phyloP scores from a whole-genome alignment of 2,329 filamentous ascomycete genomes.

The Scleromitrula shiraiana region DNA sequence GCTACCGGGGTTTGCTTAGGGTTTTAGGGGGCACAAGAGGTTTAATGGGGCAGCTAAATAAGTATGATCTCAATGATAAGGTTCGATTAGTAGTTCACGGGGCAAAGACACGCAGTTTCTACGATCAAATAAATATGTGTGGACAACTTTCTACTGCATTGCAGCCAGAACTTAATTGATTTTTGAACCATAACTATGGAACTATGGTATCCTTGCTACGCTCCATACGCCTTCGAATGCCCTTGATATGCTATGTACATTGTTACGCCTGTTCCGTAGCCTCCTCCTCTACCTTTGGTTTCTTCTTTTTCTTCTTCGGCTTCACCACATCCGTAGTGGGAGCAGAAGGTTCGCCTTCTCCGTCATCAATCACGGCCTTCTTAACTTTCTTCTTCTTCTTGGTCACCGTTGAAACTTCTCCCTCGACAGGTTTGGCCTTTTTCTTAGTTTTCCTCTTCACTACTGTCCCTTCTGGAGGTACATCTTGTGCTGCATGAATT shows the following conservation, averaged over 20 bases:
- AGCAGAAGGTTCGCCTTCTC: slow-evolving; percentile 15
- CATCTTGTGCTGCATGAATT: slow-evolving; percentile 62
- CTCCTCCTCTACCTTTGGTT: slow-evolving; percentile 18
- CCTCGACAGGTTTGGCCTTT: slow-evolving; percentile 28
- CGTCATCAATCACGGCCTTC: slow-evolving; percentile 26
- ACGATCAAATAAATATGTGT: not conserved
- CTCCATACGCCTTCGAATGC: slow-evolving; percentile 12
- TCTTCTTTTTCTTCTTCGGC: slow-evolving; percentile 41
- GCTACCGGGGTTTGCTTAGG: too few species aligned
- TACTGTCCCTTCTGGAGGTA: slow-evolving; percentile 49
- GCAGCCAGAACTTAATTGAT: not conserved
- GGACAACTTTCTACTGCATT: not conserved
- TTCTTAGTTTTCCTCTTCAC: slow-evolving; percentile 54
- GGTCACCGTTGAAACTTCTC: slow-evolving; percentile 14
- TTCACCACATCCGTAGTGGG: slow-evolving; percentile 25
- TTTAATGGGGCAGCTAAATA: too few species aligned
- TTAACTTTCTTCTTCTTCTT: slow-evolving; percentile 45
- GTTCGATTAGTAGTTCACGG: too few species aligned
- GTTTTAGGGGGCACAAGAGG: too few species aligned
- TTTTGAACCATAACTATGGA: slow-evolving; percentile 1
- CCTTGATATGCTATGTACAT: slow-evolving; percentile 1
- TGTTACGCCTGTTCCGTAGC: slow-evolving; percentile 6
- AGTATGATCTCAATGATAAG: too few species aligned
- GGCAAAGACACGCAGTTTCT: not conserved
- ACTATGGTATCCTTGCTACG: slow-evolving; percentile 3